phyloP scores from a whole-genome alignment of 2,329 filamentous ascomycete species.

The Cryphonectria nitschkei region DNA sequence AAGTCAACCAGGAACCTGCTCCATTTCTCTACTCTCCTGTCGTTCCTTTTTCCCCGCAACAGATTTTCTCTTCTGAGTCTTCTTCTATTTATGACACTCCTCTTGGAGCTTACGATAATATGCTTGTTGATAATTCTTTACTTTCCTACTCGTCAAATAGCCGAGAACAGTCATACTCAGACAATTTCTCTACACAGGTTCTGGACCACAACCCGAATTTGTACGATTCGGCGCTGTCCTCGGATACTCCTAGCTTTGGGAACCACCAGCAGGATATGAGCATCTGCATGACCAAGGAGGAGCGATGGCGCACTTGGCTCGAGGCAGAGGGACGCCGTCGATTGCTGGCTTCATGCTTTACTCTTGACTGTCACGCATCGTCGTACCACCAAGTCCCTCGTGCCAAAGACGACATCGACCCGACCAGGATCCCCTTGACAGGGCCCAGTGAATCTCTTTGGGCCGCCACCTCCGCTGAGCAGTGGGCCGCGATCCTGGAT shows the following conservation, averaged over 20 bases:
- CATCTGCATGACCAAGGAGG: slow-evolving; percentile 34
- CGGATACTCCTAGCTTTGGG: slow-evolving; percentile 32
- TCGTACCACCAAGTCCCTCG: slow-evolving; percentile 57
- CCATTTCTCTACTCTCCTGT: slow-evolving; percentile 23
- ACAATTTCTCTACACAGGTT: slow-evolving; percentile 36
- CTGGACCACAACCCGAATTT: slow-evolving; percentile 34
- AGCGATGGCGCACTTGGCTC: slow-evolving; percentile 57
- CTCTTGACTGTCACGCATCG: slow-evolving; percentile 59
- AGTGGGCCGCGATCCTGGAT: slow-evolving; percentile 48
- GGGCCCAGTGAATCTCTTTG: slow-evolving; percentile 50
- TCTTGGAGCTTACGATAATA: slow-evolving; percentile 24
- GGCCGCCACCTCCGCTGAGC: slow-evolving; percentile 49
- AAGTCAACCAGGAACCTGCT: slow-evolving; percentile 20
- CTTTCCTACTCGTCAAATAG: slow-evolving; percentile 30
- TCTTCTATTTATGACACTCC: slow-evolving; percentile 25
- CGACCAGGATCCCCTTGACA: slow-evolving; percentile 50
- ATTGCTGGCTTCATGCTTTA: slow-evolving; percentile 59
- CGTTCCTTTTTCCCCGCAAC: slow-evolving; percentile 24
- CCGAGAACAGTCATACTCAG: slow-evolving; percentile 37
- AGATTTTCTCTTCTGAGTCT: slow-evolving; percentile 29
- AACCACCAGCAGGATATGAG: slow-evolving; percentile 28
- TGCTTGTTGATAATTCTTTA: slow-evolving; percentile 29
- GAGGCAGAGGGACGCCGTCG: slow-evolving; percentile 56
- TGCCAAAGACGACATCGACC: slow-evolving; percentile 44
- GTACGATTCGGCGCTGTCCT: slow-evolving; percentile 32